Conservation (phyloP, 225 moss, liverwort and hornwort species). For the Asterella californica region DNA sequence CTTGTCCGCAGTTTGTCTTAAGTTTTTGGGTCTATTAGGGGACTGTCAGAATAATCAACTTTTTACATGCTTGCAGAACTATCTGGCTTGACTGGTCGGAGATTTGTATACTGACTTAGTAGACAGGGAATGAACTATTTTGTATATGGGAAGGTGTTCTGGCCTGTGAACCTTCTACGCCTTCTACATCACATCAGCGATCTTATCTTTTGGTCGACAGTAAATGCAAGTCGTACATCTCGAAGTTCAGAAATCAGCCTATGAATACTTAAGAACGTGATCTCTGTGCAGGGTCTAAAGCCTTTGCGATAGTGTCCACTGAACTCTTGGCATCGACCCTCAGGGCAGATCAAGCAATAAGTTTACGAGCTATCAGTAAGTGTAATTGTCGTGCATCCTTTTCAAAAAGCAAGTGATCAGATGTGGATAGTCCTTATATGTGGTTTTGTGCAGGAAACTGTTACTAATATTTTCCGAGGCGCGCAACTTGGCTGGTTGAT, state of each 20-base stretch:
- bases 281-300: conserved; percentile 45
- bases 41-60: conserved; percentile 5
- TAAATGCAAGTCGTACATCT: too few species aligned
- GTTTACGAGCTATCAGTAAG: neutral
- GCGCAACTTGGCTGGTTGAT: too few species aligned
- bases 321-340: neutral
- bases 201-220: neutral
- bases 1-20: neutral
- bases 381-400: neutral
- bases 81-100: too few species aligned
- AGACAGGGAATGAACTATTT: neutral
- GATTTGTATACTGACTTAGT: neutral
- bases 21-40: conserved; percentile 2
- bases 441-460: too few species aligned
- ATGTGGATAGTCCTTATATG: neutral
- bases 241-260: neutral
- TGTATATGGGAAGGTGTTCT: neutral
- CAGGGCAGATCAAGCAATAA: neutral
- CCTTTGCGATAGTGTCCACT: conserved; percentile 39
- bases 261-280: neutral
- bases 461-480: too few species aligned
- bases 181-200: neutral
- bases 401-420: neutral
- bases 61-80: neutral
- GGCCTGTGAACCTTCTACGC: neutral